A percentile compares a stretch with the other conserved stretches of the same genome.
These are phyloP conservation scores for Mucor plumbeus DNA, from an alignment of 371 early-diverging fungal genomes.

Conservation along the genomic window DNA sequence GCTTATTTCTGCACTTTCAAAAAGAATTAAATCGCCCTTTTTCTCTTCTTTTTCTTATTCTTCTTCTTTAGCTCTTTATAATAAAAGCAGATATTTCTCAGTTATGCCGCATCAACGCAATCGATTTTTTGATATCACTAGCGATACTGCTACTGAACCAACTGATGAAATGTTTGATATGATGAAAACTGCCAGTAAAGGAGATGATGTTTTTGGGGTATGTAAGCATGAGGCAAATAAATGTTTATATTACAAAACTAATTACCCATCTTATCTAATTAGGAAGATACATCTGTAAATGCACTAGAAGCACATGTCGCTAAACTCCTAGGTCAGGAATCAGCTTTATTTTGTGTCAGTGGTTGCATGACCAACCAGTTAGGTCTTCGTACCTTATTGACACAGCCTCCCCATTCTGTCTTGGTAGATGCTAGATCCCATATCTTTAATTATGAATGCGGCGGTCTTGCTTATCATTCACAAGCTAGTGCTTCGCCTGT, in stretches of 20 bases:
- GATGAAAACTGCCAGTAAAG: conserved; percentile 72
- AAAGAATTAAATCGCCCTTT: background rate
- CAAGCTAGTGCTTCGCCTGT: conserved; percentile 77
- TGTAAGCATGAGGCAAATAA: background rate
- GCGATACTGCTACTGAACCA: conserved; percentile 81
- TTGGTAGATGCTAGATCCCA: conserved; percentile 82
- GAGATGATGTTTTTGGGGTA: conserved; percentile 86
- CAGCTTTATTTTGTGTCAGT: conserved; percentile 78
- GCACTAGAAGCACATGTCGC: conserved; percentile 72
- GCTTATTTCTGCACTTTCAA: conserved; percentile 2
- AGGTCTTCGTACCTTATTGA: conserved; percentile 77
- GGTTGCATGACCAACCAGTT: conserved; percentile 91
- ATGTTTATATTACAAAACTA: background rate
- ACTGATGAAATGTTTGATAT: conserved; percentile 79
- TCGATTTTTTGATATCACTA: conserved; percentile 52
- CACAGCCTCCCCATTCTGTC: conserved; percentile 81
- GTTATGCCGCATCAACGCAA: conserved; percentile 12
- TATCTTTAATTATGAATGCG: conserved; percentile 78
- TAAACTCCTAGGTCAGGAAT: conserved; percentile 74
- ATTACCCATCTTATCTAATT: background rate
- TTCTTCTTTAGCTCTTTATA: background rate
- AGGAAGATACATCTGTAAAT: conserved; percentile 68
- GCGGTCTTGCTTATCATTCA: conserved; percentile 81
- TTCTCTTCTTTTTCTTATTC: background rate
- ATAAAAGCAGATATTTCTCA: conserved; percentile 6